Base-by-base conservation (phyloP, 139 green algal genomes). In the Tetraselmis striata region DNA sequence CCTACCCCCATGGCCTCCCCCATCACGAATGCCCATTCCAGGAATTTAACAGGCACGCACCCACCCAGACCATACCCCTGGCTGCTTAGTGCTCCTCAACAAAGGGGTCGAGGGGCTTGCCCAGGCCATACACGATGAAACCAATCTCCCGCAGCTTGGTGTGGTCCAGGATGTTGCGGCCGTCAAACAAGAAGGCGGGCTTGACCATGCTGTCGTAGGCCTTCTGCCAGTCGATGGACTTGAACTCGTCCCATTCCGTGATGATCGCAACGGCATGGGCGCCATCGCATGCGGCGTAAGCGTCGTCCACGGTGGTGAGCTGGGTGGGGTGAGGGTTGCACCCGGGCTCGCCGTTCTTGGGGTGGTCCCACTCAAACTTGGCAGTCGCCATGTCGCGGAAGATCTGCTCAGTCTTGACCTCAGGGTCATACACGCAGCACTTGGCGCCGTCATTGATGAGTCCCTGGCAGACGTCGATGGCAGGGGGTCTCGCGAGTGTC, bases 231-330 rank as follows among this genome's bases (percentile, higher is more conserved):
- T 84, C 81, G 5, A 88, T 29, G 0, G 29, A 80, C 88, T 89
- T 93, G 82, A 93, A 93, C 83, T 91, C 86, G 77, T 93, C 89
- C 89, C 89, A 93, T 78, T 93, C 89, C 11, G 45, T 67, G 45
- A 67, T 67, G 45, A 67, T 67, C 45, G 45, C 45, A 5, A 67
- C 45, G 45, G 45, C 45, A 18, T 67, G 45, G 11, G 45, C 45
- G 45, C 45, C 45, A 18, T 67, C 45, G 45, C 45, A 67, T 5
- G 45, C 45, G 18, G 45, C 18, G 45, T 67, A 67, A 18, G 45
- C 45, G 18, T 67, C 45, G 45, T 67, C 45, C 11, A 67, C 45
- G 45, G 45, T 67, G 45, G 45, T 25, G 45, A 67, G 45, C 45
- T 67, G 45, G 45, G 45, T 67, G 11, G 45, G 45, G 45, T 67